phyloP scores from a whole-genome alignment of 768 basidiomycete genomes.

The Hypsizygus marmoreus region DNA sequence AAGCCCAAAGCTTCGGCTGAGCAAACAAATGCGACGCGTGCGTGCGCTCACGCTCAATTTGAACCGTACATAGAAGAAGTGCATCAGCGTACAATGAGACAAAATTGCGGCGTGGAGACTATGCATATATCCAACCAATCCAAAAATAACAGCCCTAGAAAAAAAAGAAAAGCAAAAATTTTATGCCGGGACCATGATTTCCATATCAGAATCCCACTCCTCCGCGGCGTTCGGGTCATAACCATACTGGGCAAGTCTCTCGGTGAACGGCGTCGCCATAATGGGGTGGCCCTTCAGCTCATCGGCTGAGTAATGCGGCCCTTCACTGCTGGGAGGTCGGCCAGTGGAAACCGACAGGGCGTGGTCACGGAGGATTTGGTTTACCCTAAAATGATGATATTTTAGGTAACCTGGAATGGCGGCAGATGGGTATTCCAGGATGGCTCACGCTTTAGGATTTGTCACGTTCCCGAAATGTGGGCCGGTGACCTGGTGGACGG shows the following conservation, averaged over 20 bases:
- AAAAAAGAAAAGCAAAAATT: background rate
- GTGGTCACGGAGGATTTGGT: conserved; percentile 1
- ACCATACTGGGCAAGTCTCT: conserved; percentile 3
- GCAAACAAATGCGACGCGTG: too few species aligned
- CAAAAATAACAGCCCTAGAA: background rate
- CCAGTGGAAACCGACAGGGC: conserved; percentile 2
- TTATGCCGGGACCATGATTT: background rate
- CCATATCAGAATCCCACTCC: background rate
- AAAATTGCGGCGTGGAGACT: too few species aligned
- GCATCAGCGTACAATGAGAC: too few species aligned
- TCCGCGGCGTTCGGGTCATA: background rate
- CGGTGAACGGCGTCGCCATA: conserved; percentile 4
- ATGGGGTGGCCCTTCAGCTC: background rate
- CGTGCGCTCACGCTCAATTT: too few species aligned
- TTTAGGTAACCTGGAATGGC: too few species aligned
- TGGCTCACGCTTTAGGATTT: too few species aligned
- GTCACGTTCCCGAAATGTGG: conserved; percentile 31
- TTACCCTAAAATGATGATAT: background rate
- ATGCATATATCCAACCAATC: background rate
- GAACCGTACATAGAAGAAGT: too few species aligned
- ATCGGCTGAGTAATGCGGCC: background rate
- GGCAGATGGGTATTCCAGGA: too few species aligned
- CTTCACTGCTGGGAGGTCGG: background rate
- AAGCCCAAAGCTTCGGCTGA: too few species aligned
- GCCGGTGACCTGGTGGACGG: conserved; percentile 24